Conservation (phyloP, 768 basidiomycete species). For the Mycena polygramma region DNA sequence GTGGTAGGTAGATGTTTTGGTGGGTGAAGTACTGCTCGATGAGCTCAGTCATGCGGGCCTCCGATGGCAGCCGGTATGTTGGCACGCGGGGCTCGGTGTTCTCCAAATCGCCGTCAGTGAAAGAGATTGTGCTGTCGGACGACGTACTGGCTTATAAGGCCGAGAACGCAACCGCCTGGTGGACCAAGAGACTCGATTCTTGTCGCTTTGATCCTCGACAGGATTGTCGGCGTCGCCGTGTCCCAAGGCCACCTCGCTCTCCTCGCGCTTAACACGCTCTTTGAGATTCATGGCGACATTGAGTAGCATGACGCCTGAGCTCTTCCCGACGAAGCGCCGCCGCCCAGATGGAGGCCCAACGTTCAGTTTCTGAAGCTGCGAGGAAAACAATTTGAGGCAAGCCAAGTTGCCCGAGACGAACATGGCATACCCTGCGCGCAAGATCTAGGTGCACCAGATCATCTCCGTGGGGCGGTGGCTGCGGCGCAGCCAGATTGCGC, state of each 20-base stretch:
- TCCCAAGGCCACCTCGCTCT: background rate
- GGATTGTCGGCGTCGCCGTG: background rate
- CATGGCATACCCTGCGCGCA: conserved; percentile 8
- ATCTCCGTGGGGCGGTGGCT: conserved; percentile 20
- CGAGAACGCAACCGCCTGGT: conserved; percentile 15
- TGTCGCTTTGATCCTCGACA: too few relatives aligned
- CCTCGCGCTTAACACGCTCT: background rate
- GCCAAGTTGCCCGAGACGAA: background rate
- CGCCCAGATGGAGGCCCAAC: background rate
- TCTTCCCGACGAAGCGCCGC: conserved; percentile 13
- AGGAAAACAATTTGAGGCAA: background rate
- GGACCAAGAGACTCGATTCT: background rate
- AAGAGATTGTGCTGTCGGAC: background rate
- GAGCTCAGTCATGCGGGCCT: conserved; percentile 63
- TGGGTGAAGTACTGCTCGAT: conserved; percentile 76
- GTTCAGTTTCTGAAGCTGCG: background rate
- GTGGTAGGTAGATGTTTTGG: conserved; percentile 69
- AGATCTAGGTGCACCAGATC: conserved; percentile 31
- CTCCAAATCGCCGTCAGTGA: background rate
- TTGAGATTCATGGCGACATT: conserved; percentile 16
- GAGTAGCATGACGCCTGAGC: conserved; percentile 1
- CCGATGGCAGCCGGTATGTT: conserved; percentile 60
- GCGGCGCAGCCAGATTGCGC: conserved; percentile 10
- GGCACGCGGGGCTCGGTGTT: background rate
- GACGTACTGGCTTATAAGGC: background rate